Evolutionary conservation across 306 rosid species (phyloP), one percentile per base, ranked within the genome.

Genomic region (Fragaria ananassa): DNA sequence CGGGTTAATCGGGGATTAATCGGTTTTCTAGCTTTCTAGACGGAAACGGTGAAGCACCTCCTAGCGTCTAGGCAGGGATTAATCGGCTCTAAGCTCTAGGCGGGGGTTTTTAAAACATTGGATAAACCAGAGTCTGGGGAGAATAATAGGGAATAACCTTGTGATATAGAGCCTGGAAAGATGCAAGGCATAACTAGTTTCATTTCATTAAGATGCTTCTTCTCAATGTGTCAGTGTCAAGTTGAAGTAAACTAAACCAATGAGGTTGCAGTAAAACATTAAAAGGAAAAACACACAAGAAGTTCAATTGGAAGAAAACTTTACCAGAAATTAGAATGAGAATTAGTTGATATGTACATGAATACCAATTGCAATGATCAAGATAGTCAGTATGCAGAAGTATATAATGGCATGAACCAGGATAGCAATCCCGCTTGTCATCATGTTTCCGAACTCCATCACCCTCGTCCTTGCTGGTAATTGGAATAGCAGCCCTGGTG

Each of bases 391-490:
- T 80, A 95, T 82, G 81, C 96, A 89, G 76, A 92, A 95, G 89
- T 70, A 95, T 25, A 95, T 82, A 69, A 95, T 29, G 74, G 99
- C 97, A 78, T 95, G 99, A 75, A 96, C 75, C 80, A 96, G 87
- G 84, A 96, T 91, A 60, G 99, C 89, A 69, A 96, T 92, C 62
- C 99, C 99, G 68, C 99, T 96, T 13, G 99, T 96, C 82, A 19
- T 23, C 99, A 96, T 92, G 91, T 88, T 96, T 9, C 99, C 99
- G 51, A 96, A 96, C 85, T 96, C 99, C 79, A 96, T 79, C 47
- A 91, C 86, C 50, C 98, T 82, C 51, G 64, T 64, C 82, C 96
- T 91, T 37, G 97, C 85, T 2, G 99, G 98, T 29, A 96, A 39
- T 57, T 96, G 99, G 80, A 92, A 91, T 19, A 96, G 89, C 84